Evolutionary conservation across 1,284 basidiomycete genomes (phyloP).

Genomic region (Ganoderma sinense): DNA sequence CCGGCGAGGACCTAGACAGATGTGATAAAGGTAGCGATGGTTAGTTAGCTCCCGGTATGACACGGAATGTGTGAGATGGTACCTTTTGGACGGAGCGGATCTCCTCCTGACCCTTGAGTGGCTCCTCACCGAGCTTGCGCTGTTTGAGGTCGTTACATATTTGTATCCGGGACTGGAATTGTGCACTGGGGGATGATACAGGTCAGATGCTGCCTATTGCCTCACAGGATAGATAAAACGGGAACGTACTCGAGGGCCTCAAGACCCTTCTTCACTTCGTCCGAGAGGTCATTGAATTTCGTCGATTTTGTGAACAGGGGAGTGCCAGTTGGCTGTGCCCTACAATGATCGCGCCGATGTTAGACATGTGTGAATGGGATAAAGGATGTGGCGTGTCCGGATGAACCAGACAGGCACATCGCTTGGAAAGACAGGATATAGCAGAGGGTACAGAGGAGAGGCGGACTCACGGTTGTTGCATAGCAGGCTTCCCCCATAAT

Average conservation of each 20-base stretch:
- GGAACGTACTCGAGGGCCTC: conserved; percentile 73
- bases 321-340: conserved; percentile 42
- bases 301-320: conserved; percentile 75
- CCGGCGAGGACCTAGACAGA: conserved; percentile 63
- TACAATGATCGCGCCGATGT: background rate
- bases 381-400: no score
- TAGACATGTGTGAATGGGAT: background rate
- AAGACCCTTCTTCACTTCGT: conserved; percentile 67
- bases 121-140: conserved; percentile 77
- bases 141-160: conserved; percentile 81
- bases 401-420: no score
- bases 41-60: background rate
- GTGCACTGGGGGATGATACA: conserved; percentile 50
- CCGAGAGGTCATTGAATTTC: conserved; percentile 86
- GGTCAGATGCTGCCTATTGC: background rate
- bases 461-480: conserved; percentile 37
- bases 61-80: conserved; percentile 13
- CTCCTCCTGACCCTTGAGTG: conserved; percentile 73
- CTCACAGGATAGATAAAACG: background rate
- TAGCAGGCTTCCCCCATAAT: conserved; percentile 24
- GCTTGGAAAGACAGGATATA: background rate
- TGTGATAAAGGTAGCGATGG: background rate
- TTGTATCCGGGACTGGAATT: conserved; percentile 80
- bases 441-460: background rate
- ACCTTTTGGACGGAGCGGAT: conserved; percentile 75